These are phyloP conservation scores for Cutaneotrichosporon sp. DNA, from an alignment of 1,284 basidiomycete species.

Conservation along the genomic window DNA sequence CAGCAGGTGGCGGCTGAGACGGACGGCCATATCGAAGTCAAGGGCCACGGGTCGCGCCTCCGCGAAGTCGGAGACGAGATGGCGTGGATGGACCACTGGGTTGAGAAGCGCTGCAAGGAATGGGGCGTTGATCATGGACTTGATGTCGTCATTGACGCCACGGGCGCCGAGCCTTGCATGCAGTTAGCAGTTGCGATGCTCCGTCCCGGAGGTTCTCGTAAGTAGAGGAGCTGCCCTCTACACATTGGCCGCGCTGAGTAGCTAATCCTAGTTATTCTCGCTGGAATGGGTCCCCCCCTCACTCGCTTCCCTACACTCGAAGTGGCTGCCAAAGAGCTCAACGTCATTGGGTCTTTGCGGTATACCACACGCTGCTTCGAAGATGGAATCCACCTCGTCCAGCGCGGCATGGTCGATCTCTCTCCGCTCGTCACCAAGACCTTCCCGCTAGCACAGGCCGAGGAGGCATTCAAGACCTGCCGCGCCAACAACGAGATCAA, in stretches of 20 bases:
- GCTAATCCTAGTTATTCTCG: conserved; percentile 21
- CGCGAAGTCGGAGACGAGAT: conserved; percentile 58
- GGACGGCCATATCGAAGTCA: neutral
- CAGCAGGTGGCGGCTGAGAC: neutral
- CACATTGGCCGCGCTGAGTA: no score
- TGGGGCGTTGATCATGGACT: conserved; percentile 50
- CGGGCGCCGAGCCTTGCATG: conserved; percentile 60
- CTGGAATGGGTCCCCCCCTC: conserved; percentile 25
- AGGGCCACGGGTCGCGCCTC: conserved; percentile 45
- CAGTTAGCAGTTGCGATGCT: conserved; percentile 53
- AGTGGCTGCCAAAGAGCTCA: conserved; percentile 60
- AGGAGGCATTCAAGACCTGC: conserved; percentile 53
- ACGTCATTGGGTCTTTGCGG: conserved; percentile 52
- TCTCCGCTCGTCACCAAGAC: conserved; percentile 55
- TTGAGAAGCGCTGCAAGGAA: conserved; percentile 37
- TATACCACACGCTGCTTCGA: conserved; percentile 37
- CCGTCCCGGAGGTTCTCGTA: conserved; percentile 54
- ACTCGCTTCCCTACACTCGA: conserved; percentile 25
- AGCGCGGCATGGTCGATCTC: conserved; percentile 52
- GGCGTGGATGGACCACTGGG: conserved; percentile 12
- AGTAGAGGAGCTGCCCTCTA: conserved; percentile 2
- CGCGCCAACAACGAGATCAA: conserved; percentile 31
- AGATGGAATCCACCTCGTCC: conserved; percentile 53
- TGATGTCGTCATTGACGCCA: conserved; percentile 57
- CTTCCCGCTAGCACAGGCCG: conserved; percentile 49